Evolutionary conservation across 495 filamentous ascomycete genomes (phyloP).

Genomic region (Pseudomonodictys pantanalensis): DNA sequence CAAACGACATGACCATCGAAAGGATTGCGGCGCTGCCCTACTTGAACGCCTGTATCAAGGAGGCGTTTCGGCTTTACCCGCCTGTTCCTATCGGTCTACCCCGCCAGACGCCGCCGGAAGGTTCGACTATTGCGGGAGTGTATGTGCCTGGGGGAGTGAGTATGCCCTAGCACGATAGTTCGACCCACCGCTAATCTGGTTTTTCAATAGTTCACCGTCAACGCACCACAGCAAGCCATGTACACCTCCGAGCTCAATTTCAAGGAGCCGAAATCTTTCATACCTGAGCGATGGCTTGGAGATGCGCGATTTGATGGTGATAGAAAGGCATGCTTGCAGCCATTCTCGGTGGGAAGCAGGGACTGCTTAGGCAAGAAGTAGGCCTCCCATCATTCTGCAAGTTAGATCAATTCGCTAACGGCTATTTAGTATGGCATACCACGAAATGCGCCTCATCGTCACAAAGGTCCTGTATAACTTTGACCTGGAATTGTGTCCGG

Average conservation of each 20-base stretch:
- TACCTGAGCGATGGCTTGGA: slow-evolving; percentile 38
- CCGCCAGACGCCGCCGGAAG: slow-evolving; percentile 27
- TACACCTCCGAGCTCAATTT: slow-evolving; percentile 42
- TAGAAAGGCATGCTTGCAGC: slow-evolving; percentile 27
- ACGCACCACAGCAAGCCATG: slow-evolving; percentile 42
- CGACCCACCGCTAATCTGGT: neutral
- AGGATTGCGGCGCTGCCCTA: slow-evolving; percentile 37
- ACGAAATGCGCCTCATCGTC: slow-evolving; percentile 41
- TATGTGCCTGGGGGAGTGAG: slow-evolving; percentile 40
- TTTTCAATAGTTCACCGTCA: slow-evolving; percentile 40
- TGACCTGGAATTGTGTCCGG: slow-evolving; percentile 36
- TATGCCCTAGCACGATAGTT: neutral
- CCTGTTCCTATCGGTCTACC: slow-evolving; percentile 30
- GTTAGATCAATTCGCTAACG: slow-evolving; percentile 1
- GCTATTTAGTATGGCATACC: slow-evolving; percentile 39
- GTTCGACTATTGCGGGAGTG: slow-evolving; percentile 31
- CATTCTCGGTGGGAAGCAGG: slow-evolving; percentile 36
- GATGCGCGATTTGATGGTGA: slow-evolving; percentile 29
- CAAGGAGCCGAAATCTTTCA: slow-evolving; percentile 30
- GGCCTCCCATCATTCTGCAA: neutral
- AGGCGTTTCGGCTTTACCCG: slow-evolving; percentile 34
- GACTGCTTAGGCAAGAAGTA: slow-evolving; percentile 39
- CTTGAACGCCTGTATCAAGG: slow-evolving; percentile 35
- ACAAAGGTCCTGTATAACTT: slow-evolving; percentile 37
- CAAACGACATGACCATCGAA: slow-evolving; percentile 50